phyloP scores from a whole-genome alignment of 1,284 basidiomycete species.

The Xerocomus amazonicus region DNA sequence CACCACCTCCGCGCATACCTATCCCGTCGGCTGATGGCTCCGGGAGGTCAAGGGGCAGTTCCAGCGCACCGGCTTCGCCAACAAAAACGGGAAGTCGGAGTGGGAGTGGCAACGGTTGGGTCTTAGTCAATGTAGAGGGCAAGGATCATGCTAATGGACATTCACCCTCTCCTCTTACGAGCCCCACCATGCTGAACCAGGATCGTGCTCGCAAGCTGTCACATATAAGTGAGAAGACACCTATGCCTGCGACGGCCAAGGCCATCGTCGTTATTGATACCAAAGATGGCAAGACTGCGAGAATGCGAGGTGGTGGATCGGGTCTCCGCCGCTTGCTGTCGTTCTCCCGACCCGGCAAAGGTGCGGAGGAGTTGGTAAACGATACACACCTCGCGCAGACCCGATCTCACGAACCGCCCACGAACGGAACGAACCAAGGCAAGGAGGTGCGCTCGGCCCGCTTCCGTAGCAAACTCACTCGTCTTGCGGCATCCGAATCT shows the following conservation, averaged over 20 bases:
- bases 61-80: constrained; percentile 31
- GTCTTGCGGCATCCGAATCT: constrained; percentile 29
- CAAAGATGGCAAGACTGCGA: constrained; percentile 42
- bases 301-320: constrained; percentile 34
- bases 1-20: constrained; percentile 26
- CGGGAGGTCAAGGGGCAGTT: constrained; percentile 23
- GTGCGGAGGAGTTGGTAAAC: constrained; percentile 27
- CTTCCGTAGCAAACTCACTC: constrained; percentile 29
- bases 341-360: constrained; percentile 31
- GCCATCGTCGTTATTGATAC: constrained; percentile 59
- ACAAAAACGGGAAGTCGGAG: constrained; percentile 35
- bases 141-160: constrained; percentile 33
- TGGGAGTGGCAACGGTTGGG: constrained; percentile 52
- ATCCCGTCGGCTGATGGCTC: constrained; percentile 26
- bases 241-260: constrained; percentile 49
- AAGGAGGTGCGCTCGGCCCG: constrained; percentile 28
- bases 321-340: constrained; percentile 33
- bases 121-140: constrained; percentile 60
- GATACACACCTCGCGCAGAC: constrained; percentile 25
- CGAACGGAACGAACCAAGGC: constrained; percentile 21
- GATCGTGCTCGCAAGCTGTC: constrained; percentile 27
- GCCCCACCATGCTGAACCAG: constrained; percentile 30
- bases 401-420: constrained; percentile 28
- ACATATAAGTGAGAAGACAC: constrained; percentile 25
- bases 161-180: constrained; percentile 25